Evolutionary conservation across 2,329 filamentous ascomycete genomes (phyloP), one percentile per base, ranked within the genome.

Genomic region (Penicillium hordei): DNA sequence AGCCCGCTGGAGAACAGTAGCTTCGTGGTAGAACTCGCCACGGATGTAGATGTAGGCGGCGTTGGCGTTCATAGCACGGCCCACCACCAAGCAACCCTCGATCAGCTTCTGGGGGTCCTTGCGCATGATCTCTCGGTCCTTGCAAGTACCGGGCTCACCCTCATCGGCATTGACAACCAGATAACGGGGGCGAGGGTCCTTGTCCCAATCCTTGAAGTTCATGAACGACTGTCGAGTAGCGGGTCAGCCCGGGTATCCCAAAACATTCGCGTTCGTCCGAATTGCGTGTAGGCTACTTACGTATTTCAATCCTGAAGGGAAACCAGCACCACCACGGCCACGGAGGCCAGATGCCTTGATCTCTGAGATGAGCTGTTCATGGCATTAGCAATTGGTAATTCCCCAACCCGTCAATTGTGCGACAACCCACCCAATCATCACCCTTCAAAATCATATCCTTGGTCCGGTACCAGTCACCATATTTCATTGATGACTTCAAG

Each of bases 121-220:
- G 79, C 94, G 92, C 94, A 99, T 99, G 68, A 99, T 99, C 79
- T 99, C 94, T 74, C 94, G 89, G 78, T 99, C 94, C 82, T 99
- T 99, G 88, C 94, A 99, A 53, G 94, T 99, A 77, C 94, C 94
- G 31, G 94, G 94, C 80, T 99, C 94, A 72, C 94, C 94, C 82
- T 99, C 94, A 76, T 99, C 94, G 67, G 94, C 94, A 73, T 99
- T 99, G 81, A 99, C 91, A 61, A 99, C 93, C 55, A 99, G 83
- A 75, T 99, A 99, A 72, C 94, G 88, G 65, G 94, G 94, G 80
- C 96, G 96, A 70, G 79, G 89, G 76, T 97, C 94, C 81, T 99
- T 96, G 72, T 99, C 93, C 94, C 94, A 99, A 71, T 92, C 94
- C 81, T 97, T 97, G 83, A 93, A 93, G 84, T 99, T 99, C 94